Conservation (phyloP, 148 eudicot species). For the Bassia scoparia region DNA sequence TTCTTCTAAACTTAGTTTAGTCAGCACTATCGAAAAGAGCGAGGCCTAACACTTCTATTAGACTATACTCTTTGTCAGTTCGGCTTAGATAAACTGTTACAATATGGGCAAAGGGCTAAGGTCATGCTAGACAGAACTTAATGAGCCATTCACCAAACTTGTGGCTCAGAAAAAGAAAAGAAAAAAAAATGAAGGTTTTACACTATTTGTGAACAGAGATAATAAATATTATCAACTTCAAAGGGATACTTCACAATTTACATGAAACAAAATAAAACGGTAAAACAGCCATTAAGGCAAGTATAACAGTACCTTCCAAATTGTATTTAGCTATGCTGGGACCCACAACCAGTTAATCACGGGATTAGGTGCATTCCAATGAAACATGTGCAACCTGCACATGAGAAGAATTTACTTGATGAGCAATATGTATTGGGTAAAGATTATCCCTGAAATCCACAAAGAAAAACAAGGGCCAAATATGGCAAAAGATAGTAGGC, state of each 20-base stretch:
- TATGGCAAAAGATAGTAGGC: conserved; percentile 23
- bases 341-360: background rate
- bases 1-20: too few species aligned
- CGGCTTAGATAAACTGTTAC: background rate
- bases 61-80: background rate
- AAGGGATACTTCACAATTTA: background rate
- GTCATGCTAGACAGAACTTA: background rate
- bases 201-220: too few species aligned
- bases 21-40: too few species aligned
- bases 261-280: background rate
- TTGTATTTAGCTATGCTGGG: conserved; percentile 10
- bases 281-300: background rate
- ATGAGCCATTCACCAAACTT: background rate
- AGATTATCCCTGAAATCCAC: conserved; percentile 4
- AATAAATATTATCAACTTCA: background rate
- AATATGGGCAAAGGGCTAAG: background rate
- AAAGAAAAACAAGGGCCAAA: conserved; percentile 7
- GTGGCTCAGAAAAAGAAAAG: background rate
- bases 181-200: too few species aligned
- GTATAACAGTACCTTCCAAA: conserved; percentile 11
- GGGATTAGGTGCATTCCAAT: conserved; percentile 15
- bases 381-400: conserved; percentile 15
- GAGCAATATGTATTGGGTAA: background rate
- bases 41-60: too few species aligned
- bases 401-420: background rate